Base-by-base conservation (phyloP, 768 basidiomycete genomes). In the Obba rivulosa region DNA sequence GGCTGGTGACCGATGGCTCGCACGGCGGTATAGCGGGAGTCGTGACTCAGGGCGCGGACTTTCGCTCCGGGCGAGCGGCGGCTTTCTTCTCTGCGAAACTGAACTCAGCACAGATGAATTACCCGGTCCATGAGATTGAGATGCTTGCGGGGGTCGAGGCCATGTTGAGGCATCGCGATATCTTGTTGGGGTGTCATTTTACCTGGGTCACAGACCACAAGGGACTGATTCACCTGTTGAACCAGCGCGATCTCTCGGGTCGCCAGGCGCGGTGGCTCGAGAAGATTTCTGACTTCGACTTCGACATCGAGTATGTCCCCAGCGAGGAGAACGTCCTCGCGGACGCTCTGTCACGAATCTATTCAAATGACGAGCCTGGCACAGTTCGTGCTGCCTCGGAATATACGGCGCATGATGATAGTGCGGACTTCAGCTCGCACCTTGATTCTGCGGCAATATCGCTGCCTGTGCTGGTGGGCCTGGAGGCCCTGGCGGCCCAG, bases 41-140 rank as follows among this genome's bases (percentile, higher is more conserved):
- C 0, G 25, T 65, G 0, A 45, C 48, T 0, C 66, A 67, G 42
- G 63, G 65, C 0, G 17, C 44, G 1, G 56, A 62, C 13, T 40
- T 53, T 0, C 40, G 53, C 8, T 48, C 34, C 0, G 60, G 54
- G 0, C 25, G 42, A 2, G 52, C 62, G 3, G 54, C 57, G 1
- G 57, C 59, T 0, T 65, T 66, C 47, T 64, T 48, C 47, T 66
- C 61, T 0, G 62, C 53, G 16, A 66, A 66, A 38, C 51, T 66
- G 13, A 57, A 39, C 4, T 11, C 59, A 0, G 56, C 62, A 0
- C 61, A 66, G 28, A 48, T 54, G 43, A 62, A 65, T 28, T 73
- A 75, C 43, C 65, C 68, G n/a, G 69, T 70, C 0, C 69, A 69
- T 43, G 70, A 73, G 49, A 55, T 65, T 2, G 72, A 75, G 34